Base-by-base conservation (phyloP, 2,329 filamentous ascomycete genomes). In the Alternaria triticina region DNA sequence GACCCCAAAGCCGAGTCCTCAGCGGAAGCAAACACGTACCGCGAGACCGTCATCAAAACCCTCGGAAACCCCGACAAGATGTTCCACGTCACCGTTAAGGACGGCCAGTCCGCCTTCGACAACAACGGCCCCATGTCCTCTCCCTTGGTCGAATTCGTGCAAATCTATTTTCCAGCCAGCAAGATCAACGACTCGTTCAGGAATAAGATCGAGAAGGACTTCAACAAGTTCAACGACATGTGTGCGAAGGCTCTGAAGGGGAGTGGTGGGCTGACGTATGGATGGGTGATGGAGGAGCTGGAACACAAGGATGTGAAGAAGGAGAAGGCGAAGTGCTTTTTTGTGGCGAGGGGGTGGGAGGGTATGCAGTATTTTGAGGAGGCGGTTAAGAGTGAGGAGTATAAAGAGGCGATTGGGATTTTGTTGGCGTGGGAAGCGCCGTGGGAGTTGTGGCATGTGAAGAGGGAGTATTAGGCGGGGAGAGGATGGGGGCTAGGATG, bases 271-370 rank as follows among this genome's bases (percentile, higher is more conserved):
- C 11, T 62, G 15, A 33, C 49, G n/a, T 59, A 50, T 28, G 60
- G 60, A 5, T 62, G 60, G 56, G 56, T 50, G 15, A 2, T 62
- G 28, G 60, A 62, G 15, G 60, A 62, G 15, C 43, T 59, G 30
- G 60, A 62, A 5, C 55, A 62, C 30, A 51, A 54, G 30, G 50
- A 45, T 30, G 11, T 59, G 10, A 36, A 40, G 23, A 52, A 50
- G 28, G 44, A 20, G 4, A 61, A 54, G 30, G 2, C 49, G 3
- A 45, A 33, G 4, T 59, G 60, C 28, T 59, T 62, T 30, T 36
- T 62, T 27, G 60, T 62, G 33, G 44, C 49, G 2, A 62, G 60
- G 44, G 50, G 60, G 5, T 62, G 60, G 56, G 56, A 59, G 33
- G 44, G 56, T 9, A 62, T 62, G 60, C 43, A 36, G 49, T 52